phyloP scores from a whole-genome alignment of 148 eudicot species.

The Persicaria maculosa region DNA sequence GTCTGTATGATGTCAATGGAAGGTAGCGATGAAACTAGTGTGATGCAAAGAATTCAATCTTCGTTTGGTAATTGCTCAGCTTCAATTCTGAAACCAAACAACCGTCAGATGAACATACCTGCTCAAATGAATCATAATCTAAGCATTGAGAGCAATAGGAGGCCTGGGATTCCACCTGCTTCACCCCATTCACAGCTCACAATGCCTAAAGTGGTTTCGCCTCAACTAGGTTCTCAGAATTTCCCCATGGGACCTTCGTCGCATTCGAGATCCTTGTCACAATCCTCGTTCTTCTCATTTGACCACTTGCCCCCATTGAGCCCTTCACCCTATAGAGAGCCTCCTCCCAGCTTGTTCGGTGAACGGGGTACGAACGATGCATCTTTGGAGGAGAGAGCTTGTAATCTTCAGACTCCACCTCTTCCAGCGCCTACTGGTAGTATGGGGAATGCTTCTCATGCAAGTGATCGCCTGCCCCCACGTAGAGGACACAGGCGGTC shows the following conservation, averaged over 20 bases:
- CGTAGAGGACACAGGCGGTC: constrained; percentile 36
- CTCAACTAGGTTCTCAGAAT: constrained; percentile 17
- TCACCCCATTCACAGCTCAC: constrained; percentile 6
- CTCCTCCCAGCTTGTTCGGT: background rate
- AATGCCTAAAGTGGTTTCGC: background rate
- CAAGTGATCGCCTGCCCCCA: constrained; percentile 28
- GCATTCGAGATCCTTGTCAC: constrained; percentile 33
- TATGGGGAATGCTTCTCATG: constrained; percentile 11
- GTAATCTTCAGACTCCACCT: background rate
- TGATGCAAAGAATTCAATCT: constrained; percentile 23
- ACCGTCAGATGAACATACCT: constrained; percentile 14
- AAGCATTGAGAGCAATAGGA: constrained; percentile 19
- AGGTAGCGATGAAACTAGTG: constrained; percentile 30
- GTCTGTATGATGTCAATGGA: constrained; percentile 16
- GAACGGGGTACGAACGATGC: background rate
- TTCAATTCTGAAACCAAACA: constrained; percentile 18
- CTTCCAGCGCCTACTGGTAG: constrained; percentile 9
- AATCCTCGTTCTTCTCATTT: constrained; percentile 32
- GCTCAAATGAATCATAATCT: constrained; percentile 27
- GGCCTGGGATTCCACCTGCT: constrained; percentile 22
- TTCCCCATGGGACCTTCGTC: constrained; percentile 9
- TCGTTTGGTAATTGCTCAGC: constrained; percentile 30
- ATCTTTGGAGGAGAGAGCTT: constrained; percentile 7
- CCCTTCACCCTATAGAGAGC: constrained; percentile 20
- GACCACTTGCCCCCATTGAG: constrained; percentile 41